phyloP scores from a whole-genome alignment of 257 asterid species.

The Datura wrightii region DNA sequence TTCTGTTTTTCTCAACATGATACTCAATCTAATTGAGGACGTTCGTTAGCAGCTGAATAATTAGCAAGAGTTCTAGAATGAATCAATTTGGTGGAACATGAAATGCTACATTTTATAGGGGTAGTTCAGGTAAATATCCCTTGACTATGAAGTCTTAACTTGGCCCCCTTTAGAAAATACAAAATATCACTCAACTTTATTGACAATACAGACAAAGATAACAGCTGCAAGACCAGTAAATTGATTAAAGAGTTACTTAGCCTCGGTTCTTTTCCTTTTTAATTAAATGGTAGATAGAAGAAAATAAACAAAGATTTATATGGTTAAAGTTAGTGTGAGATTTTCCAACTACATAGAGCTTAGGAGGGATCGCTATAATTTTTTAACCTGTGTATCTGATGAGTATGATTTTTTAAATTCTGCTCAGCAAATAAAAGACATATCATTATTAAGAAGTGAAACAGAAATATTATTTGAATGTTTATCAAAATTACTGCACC shows the following conservation, averaged over 20 bases:
- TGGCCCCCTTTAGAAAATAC: not conserved
- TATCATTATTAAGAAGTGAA: not conserved
- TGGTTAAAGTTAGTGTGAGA: not conserved
- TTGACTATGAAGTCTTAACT: not conserved
- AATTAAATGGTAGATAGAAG: not conserved
- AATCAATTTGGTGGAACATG: not conserved
- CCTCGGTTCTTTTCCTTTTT: not conserved
- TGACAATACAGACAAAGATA: not conserved
- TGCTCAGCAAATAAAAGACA: not conserved
- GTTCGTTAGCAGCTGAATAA: not conserved
- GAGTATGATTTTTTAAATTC: not conserved
- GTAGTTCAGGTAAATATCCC: not conserved
- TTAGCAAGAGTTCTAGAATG: not conserved
- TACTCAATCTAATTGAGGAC: not conserved
- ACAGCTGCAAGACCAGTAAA: not conserved
- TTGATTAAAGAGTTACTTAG: not conserved
- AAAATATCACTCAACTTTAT: not conserved
- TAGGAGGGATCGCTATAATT: not conserved
- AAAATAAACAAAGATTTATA: not conserved
- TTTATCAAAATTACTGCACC: conserved; percentile 46
- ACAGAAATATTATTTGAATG: not conserved
- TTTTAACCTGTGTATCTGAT: not conserved
- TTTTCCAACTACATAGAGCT: not conserved
- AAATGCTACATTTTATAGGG: not conserved
- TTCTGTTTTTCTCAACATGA: not conserved